These are phyloP conservation scores for Aegilops umbellulata DNA, from an alignment of 176 grass and related monocot species.

Conservation along the genomic window DNA sequence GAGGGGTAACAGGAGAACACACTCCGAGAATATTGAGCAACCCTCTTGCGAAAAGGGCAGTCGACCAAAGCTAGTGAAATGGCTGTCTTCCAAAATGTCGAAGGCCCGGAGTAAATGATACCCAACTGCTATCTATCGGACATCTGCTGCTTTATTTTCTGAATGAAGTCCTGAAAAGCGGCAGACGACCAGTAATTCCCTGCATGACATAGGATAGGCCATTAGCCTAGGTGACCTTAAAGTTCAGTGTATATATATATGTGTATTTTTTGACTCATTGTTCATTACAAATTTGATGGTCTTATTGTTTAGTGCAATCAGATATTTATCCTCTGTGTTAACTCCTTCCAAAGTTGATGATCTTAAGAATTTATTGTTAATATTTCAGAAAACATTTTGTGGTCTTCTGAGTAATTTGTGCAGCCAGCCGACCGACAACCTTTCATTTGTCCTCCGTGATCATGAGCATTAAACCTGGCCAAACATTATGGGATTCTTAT, in stretches of 20 bases:
- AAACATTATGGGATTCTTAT: background rate
- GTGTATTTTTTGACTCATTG: background rate
- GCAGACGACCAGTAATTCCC: conserved; percentile 4
- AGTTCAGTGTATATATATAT: conserved; percentile 24
- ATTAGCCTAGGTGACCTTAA: conserved; percentile 6
- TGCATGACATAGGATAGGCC: background rate
- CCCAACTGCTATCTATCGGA: background rate
- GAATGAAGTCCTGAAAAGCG: conserved; percentile 8
- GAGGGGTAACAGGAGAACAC: conserved; percentile 39
- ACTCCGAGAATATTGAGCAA: conserved; percentile 19
- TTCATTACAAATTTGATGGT: background rate
- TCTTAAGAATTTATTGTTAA: background rate
- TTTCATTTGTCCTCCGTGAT: background rate
- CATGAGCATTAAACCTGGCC: background rate
- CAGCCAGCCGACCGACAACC: background rate
- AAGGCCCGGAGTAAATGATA: conserved; percentile 24
- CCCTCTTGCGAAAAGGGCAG: conserved; percentile 10
- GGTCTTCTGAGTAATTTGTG: background rate
- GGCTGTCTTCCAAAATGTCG: conserved; percentile 34
- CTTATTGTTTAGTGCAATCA: background rate
- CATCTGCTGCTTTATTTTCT: background rate
- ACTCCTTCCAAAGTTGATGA: background rate
- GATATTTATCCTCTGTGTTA: background rate
- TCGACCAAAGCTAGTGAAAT: conserved; percentile 28
- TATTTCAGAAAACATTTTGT: background rate